Evolutionary conservation across 257 asterid genomes (phyloP).

Genomic region (Solanum corneliomulleri): DNA sequence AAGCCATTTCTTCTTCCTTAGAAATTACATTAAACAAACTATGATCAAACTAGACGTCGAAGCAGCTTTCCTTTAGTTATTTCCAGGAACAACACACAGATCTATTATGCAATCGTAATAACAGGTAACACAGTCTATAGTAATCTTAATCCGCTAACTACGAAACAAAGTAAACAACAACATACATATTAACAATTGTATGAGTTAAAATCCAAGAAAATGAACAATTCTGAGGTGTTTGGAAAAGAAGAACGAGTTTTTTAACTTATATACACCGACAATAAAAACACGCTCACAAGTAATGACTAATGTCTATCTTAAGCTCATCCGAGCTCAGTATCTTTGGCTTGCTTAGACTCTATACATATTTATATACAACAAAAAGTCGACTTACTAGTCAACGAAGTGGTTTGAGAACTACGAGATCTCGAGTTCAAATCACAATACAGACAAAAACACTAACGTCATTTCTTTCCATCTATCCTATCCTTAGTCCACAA

Average conservation of each 20-base stretch:
- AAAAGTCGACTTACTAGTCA: background rate
- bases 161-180: background rate
- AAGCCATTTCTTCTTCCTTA: constrained; percentile 9
- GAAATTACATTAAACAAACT: background rate
- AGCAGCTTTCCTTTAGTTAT: background rate
- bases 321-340: background rate
- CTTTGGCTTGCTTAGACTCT: background rate
- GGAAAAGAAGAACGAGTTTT: background rate
- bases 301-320: background rate
- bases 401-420: background rate
- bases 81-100: background rate
- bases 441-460: background rate
- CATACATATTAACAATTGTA: background rate
- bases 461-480: background rate
- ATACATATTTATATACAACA: no score
- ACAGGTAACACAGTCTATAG: background rate
- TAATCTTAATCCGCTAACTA: background rate
- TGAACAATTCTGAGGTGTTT: background rate
- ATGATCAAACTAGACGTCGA: background rate
- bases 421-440: background rate
- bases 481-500: background rate
- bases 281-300: background rate
- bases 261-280: background rate
- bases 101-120: background rate
- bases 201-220: background rate